Base-by-base conservation (phyloP, 192 early-diverging fungal genomes). In the Irineochytrium annulatum region DNA sequence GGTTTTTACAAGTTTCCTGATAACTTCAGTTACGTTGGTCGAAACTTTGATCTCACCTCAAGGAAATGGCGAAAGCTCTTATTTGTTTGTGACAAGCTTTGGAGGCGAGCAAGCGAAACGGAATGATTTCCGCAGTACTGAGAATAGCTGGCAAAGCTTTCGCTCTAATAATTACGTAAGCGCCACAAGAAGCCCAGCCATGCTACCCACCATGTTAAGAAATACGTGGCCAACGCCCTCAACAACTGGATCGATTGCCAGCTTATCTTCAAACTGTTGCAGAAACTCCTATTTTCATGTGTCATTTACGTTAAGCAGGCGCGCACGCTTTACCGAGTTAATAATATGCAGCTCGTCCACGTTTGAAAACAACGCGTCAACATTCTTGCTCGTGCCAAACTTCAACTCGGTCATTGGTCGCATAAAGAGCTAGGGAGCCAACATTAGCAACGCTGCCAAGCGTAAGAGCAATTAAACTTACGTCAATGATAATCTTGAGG, bases 91-190 rank as follows among this genome's bases (percentile, higher is more conserved):
- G 55, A n/a, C 43, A 70, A 22, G 44, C 62, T 65, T 11, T 69
- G 56, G 6, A 72, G 60, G 45, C 78, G 78, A 2, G 53, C 34
- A 3, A 67, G 56, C 11, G 67, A 71, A 16, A 55, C 61, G 16
- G 65, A 61, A 26, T 82, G 76, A 19, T 77, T 76, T 22, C 65
- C 59, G 69, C 80, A 77, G 41, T 78, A 82, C 29, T 60, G 60
- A 13, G 67, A 73, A 43, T 82, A 82, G 35, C 68, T 71, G 16
- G 74, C 46, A 37, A 82, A 77, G 16, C 62, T 59, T 5, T 77
- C 73, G 29, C 70, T 68, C 65, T 71, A 29, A 17, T 31, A 33
- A 6, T 26, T 33, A 27, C 4, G 17, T 28, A 51, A 52, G 33
- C 6, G 17, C 45, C 16, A 16, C 19, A 0, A 43, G 22, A 30